A percentile compares a stretch with the other conserved stretches of the same genome.
Evolutionary conservation across 2,329 filamentous ascomycete genomes (phyloP).

Genomic region (Penicillium freii): DNA sequence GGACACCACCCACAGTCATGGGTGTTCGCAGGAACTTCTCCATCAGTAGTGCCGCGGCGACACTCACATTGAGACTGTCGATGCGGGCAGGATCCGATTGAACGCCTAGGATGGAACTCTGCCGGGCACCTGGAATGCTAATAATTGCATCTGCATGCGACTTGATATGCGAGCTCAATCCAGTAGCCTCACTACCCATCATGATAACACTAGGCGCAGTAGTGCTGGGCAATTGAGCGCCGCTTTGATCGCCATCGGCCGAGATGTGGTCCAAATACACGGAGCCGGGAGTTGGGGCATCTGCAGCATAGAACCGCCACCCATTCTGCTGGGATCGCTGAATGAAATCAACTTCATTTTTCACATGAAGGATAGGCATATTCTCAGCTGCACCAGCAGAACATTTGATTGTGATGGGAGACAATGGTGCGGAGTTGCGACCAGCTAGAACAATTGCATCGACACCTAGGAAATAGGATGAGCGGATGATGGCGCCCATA

Average conservation of each 20-base stretch:
- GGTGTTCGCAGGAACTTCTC: constrained; percentile 41
- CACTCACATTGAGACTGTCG: constrained; percentile 91
- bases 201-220: constrained; percentile 72
- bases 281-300: constrained; percentile 39
- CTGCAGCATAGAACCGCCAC: constrained; percentile 82
- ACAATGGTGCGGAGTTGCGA: constrained; percentile 70
- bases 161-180: constrained; percentile 64
- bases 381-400: constrained; percentile 84
- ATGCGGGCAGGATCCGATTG: constrained; percentile 54
- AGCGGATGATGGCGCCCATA: constrained; percentile 82
- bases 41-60: constrained; percentile 72
- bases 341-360: constrained; percentile 68
- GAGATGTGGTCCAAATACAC: constrained; percentile 23
- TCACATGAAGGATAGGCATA: constrained; percentile 69
- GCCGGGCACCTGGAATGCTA: constrained; percentile 59
- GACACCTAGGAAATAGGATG: constrained; percentile 85
- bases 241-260: constrained; percentile 34
- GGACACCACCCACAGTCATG: constrained; percentile 25
- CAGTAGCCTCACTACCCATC: constrained; percentile 77
- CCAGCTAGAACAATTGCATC: constrained; percentile 77
- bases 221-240: constrained; percentile 46
- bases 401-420: constrained; percentile 77
- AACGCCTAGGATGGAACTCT: constrained; percentile 40
- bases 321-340: constrained; percentile 64
- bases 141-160: constrained; percentile 63